phyloP scores from a whole-genome alignment of 805 yeast genomes.

The Ogataea methylovora region DNA sequence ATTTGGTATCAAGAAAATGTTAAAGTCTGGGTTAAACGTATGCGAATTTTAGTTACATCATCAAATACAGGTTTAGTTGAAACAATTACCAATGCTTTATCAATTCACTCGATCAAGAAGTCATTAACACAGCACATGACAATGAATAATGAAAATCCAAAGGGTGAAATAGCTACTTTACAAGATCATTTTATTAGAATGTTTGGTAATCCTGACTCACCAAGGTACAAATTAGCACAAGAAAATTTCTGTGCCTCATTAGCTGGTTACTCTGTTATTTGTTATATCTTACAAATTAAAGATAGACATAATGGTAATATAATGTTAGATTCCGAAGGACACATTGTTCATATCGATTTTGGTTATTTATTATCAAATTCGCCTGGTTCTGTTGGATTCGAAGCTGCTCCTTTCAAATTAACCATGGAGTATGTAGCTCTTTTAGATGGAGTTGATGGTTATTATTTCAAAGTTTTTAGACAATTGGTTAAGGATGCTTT shows the following conservation, averaged over 20 bases:
- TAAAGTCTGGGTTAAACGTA: conserved; percentile 84
- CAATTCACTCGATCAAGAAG: conserved; percentile 91
- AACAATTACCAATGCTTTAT: conserved; percentile 90
- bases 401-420: conserved; percentile 93
- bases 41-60: conserved; percentile 89
- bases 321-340: conserved; percentile 95
- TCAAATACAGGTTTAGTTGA: conserved; percentile 90
- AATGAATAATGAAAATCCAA: conserved; percentile 58
- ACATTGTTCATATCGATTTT: conserved; percentile 90
- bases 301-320: conserved; percentile 97
- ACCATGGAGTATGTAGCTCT: conserved; percentile 85
- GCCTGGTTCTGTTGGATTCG: conserved; percentile 96
- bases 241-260: conserved; percentile 78
- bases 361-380: conserved; percentile 90
- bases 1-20: conserved; percentile 70
- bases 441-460: conserved; percentile 70
- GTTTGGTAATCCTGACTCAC: conserved; percentile 57
- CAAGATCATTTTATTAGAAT: conserved; percentile 71
- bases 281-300: conserved; percentile 85
- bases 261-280: conserved; percentile 88
- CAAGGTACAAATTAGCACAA: conserved; percentile 65
- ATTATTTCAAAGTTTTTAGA: conserved; percentile 52
- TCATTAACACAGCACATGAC: conserved; percentile 74
- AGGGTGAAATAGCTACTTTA: conserved; percentile 63
- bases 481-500: conserved; percentile 65